Evolutionary conservation across 768 basidiomycete species (phyloP).

Genomic region (Zangia roseola): DNA sequence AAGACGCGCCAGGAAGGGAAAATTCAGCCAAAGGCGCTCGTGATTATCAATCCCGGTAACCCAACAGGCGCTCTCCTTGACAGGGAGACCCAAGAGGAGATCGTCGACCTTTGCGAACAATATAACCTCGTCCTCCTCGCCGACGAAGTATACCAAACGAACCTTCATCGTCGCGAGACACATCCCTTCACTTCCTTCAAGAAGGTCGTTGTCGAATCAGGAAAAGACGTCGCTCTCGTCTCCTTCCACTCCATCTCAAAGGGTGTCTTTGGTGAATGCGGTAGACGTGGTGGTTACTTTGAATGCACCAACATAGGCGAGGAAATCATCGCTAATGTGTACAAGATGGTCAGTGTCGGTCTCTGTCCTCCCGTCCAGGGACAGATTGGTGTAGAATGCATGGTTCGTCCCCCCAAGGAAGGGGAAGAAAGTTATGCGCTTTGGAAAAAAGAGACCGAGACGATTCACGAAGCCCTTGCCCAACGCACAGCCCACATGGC

Average conservation of each 20-base stretch:
- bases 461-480: slow-evolving; percentile 73
- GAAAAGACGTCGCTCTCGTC: slow-evolving; percentile 65
- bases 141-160: slow-evolving; percentile 98
- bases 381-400: slow-evolving; percentile 90
- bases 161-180: slow-evolving; percentile 67
- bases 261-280: slow-evolving; percentile 94
- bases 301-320: slow-evolving; percentile 82
- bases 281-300: slow-evolving; percentile 95
- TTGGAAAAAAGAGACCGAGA: slow-evolving; percentile 82
- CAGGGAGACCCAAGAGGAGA: slow-evolving; percentile 62
- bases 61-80: slow-evolving; percentile 89
- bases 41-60: slow-evolving; percentile 98
- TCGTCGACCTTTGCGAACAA: slow-evolving; percentile 84
- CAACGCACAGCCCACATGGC: slow-evolving; percentile 73
- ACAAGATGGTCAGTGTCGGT: slow-evolving; percentile 93
- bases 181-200: slow-evolving; percentile 94
- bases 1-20: slow-evolving; percentile 60
- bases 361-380: slow-evolving; percentile 90
- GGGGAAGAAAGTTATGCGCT: slow-evolving; percentile 74
- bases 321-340: slow-evolving; percentile 80
- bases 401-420: slow-evolving; percentile 84
- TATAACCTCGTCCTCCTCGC: slow-evolving; percentile 87
- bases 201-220: slow-evolving; percentile 75
- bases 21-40: slow-evolving; percentile 72
- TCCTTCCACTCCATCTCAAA: slow-evolving; percentile 99